Evolutionary conservation across 2,329 filamentous ascomycete genomes (phyloP), one percentile per base, ranked within the genome.

Genomic region (Atkinsonella hypoxylon): DNA sequence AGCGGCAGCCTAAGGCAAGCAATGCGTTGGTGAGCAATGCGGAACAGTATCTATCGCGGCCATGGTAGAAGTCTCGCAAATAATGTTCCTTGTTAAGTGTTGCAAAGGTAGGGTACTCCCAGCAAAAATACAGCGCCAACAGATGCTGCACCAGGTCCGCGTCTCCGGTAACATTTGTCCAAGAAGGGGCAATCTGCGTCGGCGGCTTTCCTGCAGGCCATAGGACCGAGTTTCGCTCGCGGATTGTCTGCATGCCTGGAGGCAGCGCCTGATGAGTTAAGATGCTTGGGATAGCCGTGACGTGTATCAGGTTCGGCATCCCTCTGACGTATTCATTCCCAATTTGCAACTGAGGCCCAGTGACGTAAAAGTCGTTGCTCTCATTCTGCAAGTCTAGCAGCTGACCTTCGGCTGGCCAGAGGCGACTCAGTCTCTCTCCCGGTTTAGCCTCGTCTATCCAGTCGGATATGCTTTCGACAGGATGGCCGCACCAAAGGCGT

Each of bases 31-130:
- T 76, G 2, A 85, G 67, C 20, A 85, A 74, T 1, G 81, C 65
- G 1, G 81, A 86, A 66, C 83, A 87, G 63, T 81, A 85, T 32
- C 82, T 76, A 42, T 73, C 70, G 18, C 75, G 69, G 1, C 81
- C 81, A 12, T 73, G 70, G 31, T 71, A 67, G 58, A 85, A 85
- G 61, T 87, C 83, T 48, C 73, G 72, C 51, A 83, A 68, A 58
- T 87, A 87, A 59, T 82, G 78, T 57, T 86, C 81, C 59, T 83
- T 82, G 59, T 81, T 84, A 46, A 89, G 74, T 3, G 84, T 79
- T 4, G 82, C 78, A 64, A 87, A 87, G 15, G 83, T 87, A 3
- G 84, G 82, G 61, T 89, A 86, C 55, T 84, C 79, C 77, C 83
- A 88, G 67, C 81, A 84, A 56, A 87, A 86, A 65, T 86, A 87